Conservation (phyloP, 2,329 filamentous ascomycete species). For the Didymella keratinophila region DNA sequence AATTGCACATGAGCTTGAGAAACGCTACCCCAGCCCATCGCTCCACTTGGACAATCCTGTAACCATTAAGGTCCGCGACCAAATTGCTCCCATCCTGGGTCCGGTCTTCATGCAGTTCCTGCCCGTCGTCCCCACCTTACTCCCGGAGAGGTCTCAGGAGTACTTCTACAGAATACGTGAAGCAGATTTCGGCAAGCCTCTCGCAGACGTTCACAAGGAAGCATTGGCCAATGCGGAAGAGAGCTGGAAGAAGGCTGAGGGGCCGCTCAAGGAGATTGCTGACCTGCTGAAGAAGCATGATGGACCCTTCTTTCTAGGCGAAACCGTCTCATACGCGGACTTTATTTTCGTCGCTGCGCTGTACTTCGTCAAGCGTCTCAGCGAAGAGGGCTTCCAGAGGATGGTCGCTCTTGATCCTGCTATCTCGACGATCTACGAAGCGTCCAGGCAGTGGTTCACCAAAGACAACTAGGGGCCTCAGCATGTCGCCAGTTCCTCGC, state of each 20-base stretch:
- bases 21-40: constrained; percentile 64
- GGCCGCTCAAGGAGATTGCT: constrained; percentile 46
- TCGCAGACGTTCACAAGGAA: constrained; percentile 60
- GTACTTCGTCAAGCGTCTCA: constrained; percentile 52
- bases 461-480: constrained; percentile 44
- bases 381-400: constrained; percentile 52
- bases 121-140: constrained; percentile 60
- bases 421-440: constrained; percentile 50
- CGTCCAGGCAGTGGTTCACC: constrained; percentile 52
- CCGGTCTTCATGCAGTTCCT: constrained; percentile 42
- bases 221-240: constrained; percentile 56
- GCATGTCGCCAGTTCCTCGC: constrained; percentile 4
- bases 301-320: constrained; percentile 69
- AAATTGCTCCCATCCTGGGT: constrained; percentile 42
- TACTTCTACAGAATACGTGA: constrained; percentile 66
- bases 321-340: constrained; percentile 55
- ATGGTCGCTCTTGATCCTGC: constrained; percentile 51
- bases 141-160: constrained; percentile 60
- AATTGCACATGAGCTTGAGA: constrained; percentile 68
- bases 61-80: constrained; percentile 55
- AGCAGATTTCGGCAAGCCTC: constrained; percentile 59
- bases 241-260: constrained; percentile 59
- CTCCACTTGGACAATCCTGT: constrained; percentile 65
- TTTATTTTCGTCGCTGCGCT: constrained; percentile 64
- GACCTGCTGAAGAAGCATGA: constrained; percentile 62